A percentile compares a stretch with the other conserved stretches of the same genome.
Evolutionary conservation across 306 rosid species (phyloP).

Genomic region (Glycine tomentella): DNA sequence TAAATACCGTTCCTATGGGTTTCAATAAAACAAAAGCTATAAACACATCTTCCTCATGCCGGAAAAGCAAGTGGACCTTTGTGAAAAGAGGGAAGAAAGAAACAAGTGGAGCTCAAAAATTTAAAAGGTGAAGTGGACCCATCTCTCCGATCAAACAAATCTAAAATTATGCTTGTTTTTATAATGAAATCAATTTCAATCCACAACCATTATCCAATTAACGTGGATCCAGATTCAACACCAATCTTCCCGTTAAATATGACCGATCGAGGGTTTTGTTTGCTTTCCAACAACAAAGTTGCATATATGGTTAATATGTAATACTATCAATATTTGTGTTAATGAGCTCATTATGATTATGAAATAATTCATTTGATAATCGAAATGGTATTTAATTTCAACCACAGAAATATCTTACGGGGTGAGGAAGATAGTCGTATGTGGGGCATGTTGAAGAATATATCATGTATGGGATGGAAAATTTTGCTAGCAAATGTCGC

Average conservation of each 20-base stretch:
- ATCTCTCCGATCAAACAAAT: conserved; percentile 33
- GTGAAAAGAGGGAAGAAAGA: conserved; percentile 36
- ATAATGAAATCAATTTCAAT: conserved; percentile 22
- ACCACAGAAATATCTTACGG: conserved; percentile 34
- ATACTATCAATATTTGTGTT: conserved; percentile 5
- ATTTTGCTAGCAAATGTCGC: background rate
- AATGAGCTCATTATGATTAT: background rate
- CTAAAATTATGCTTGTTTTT: conserved; percentile 26
- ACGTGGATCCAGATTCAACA: conserved; percentile 24
- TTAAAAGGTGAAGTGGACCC: conserved; percentile 43
- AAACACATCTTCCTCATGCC: conserved; percentile 40
- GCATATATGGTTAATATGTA: background rate
- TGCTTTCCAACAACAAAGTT: conserved; percentile 3
- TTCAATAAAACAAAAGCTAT: conserved; percentile 42
- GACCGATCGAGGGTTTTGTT: background rate
- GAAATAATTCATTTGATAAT: background rate
- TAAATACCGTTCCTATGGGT: background rate
- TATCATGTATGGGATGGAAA: conserved; percentile 15
- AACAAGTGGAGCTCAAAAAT: conserved; percentile 46
- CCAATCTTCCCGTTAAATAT: background rate
- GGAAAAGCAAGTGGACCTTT: conserved; percentile 47
- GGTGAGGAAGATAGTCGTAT: conserved; percentile 19
- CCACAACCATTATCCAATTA: conserved; percentile 2
- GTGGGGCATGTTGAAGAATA: conserved; percentile 27
- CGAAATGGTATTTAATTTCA: background rate